Evolutionary conservation across 2,329 filamentous ascomycete species (phyloP), one percentile per base, ranked within the genome.

Genomic region (Uncinocarpus reesii): DNA sequence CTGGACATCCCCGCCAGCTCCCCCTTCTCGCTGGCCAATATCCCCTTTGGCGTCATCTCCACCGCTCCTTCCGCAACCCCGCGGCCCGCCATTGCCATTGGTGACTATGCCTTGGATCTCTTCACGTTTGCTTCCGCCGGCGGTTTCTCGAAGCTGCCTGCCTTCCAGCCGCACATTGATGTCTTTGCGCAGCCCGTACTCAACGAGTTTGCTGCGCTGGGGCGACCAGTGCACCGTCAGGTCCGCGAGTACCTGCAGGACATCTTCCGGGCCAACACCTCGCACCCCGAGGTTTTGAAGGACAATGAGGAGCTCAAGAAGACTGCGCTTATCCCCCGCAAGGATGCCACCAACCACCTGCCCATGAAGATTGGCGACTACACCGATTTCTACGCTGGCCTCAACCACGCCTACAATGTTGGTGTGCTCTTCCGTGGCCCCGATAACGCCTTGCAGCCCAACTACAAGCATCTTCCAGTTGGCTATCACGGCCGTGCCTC

Each of bases 341-440:
- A 71, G 3, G 68, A 78, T 16, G 77, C 81, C 42, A 76, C 72
- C 53, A 80, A 76, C 60, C 83, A 89, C 58, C 60, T 90, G 6
- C 86, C 86, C 1, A 80, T 92, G 77, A 72, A 74, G 47, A 86
- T 90, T 56, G 83, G 84, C 21, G 85, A 90, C 63, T 92, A 90
- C 63, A 86, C 85, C 1, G 86, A 92, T 65, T 92, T 92, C 69
- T 92, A 86, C 60, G 85, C 83, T 7, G 86, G 86, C 11, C 69
- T 82, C 54, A 83, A 89, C 61, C 86, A 92, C 66, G 86, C 86
- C 15, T 82, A 79, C 67, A 83, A 81, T 50, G 75, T 83, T 13
- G 84, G 84, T 3, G 72, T 75, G 8, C 73, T 90, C 52, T 87
- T 90, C 67, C 78, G 86, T 36, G 84, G 83, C 0, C 75, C 80